Base-by-base conservation (phyloP, 176 grass and related monocot genomes). In the Oryza australiensis region DNA sequence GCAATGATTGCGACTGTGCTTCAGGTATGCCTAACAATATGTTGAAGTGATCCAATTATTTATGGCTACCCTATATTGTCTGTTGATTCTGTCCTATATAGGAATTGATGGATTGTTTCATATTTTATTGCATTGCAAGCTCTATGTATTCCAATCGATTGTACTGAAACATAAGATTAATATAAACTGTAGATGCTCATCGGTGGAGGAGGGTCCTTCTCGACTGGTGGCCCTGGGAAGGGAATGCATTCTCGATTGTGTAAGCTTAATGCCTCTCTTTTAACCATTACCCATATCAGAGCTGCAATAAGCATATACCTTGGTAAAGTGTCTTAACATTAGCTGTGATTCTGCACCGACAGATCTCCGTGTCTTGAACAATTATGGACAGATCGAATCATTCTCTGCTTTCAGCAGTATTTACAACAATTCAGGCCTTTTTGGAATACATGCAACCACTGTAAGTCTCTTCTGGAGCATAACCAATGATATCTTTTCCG, bases 181-280 rank as follows among this genome's bases (percentile, higher is more conserved):
- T 69, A 20, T 53, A 87, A 82, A 85, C 23, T 87, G 34, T 68
- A 97, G 94, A 94, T 97, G 91, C 94, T 97, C 46, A 94, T 97
- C 91, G 94, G 94, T 84, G 91, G 94, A 84, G 94, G 91, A 34
- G 87, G 89, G 26, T 94, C 91, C 72, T 97, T 97, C 84, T 97
- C 94, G 43, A 89, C 91, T 75, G 94, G 94, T 48, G 94, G 94
- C 26, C 91, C 94, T 82, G 94, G 94, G 68, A 97, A 97, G 81
- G 94, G 94, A 70, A 94, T 97, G 94, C 81, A 91, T 83, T 97
- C 94, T 88, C 78, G 94, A 35, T 85, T 97, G 70, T 97, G 94
- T 97, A 97, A 77, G 86, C 65, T 81, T 35, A 73, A 53, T 74
- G 89, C 42, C 29, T 29, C 66, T 32, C 59, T 78, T 76, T 30